Percentiles rank a stretch among this genome's conserved stretches.
Conservation (phyloP, 2,329 filamentous ascomycete genomes). For the Botrytis aclada region DNA sequence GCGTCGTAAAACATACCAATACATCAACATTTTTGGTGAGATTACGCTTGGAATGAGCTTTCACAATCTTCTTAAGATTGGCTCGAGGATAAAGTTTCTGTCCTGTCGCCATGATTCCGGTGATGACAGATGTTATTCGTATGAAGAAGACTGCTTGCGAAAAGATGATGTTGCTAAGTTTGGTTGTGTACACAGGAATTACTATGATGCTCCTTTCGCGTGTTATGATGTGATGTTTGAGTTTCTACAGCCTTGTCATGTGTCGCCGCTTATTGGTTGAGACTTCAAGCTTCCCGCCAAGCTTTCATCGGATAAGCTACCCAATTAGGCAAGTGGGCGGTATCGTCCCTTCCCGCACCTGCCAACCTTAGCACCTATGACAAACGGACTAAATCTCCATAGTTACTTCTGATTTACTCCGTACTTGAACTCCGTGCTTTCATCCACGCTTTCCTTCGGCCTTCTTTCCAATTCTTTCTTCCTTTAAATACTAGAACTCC, state of each 20-base stretch:
- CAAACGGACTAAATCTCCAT: background rate
- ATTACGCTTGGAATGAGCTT: constrained; percentile 77
- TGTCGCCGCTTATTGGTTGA: background rate
- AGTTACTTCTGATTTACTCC: background rate
- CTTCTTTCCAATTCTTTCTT: constrained; percentile 2
- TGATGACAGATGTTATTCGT: background rate
- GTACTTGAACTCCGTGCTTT: background rate
- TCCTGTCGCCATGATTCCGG: constrained; percentile 40
- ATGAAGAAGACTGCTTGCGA: background rate
- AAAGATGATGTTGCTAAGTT: background rate
- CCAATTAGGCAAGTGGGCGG: constrained; percentile 17
- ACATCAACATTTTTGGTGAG: constrained; percentile 85
- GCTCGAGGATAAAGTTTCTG: constrained; percentile 80
- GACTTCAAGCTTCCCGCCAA: background rate
- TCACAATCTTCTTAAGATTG: constrained; percentile 85
- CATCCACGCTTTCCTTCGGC: constrained; percentile 3
- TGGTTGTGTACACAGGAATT: background rate
- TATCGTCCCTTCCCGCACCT: background rate
- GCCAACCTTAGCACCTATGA: constrained; percentile 5
- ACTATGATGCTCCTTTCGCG: background rate
- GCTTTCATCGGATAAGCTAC: constrained; percentile 8
- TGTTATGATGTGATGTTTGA: background rate
- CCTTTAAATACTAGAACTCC: background rate
- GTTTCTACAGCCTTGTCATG: constrained; percentile 1
- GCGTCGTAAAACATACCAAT: constrained; percentile 53